These are phyloP conservation scores for Quercus lobata DNA, from an alignment of 331 rosid genomes.

Conservation along the genomic window DNA sequence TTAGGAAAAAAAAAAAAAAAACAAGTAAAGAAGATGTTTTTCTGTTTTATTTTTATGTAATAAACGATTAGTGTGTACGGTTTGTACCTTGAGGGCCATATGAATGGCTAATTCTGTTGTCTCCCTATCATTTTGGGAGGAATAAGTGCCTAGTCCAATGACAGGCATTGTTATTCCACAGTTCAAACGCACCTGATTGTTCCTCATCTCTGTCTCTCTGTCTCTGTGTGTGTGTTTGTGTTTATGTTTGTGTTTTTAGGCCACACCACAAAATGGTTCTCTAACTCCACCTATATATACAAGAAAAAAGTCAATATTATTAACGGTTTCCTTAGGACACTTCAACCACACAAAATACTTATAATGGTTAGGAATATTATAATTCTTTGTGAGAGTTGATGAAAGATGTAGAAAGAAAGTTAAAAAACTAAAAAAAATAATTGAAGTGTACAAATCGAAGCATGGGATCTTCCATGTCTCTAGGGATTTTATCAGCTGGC, in stretches of 20 bases:
- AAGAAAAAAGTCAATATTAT: constrained; percentile 20
- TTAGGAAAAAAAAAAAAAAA: not conserved
- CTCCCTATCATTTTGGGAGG: constrained; percentile 53
- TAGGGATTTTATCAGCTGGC: constrained; percentile 50
- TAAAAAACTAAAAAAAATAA: constrained; percentile 18
- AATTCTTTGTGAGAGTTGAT: constrained; percentile 5
- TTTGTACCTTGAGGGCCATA: constrained; percentile 68
- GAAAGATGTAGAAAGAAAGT: constrained; percentile 16
- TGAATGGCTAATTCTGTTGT: constrained; percentile 63
- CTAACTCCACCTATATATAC: constrained; percentile 34
- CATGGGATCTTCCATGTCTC: constrained; percentile 61
- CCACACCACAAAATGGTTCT: constrained; percentile 17
- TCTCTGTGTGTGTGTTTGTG: not conserved
- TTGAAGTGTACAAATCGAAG: constrained; percentile 45
- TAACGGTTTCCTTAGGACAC: constrained; percentile 2
- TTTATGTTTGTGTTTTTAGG: not conserved
- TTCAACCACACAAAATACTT: not conserved
- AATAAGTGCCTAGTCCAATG: constrained; percentile 82
- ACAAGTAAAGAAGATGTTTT: not conserved
- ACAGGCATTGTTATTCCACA: constrained; percentile 73
- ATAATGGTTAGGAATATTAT: not conserved
- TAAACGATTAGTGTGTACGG: not conserved
- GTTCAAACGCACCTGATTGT: constrained; percentile 57
- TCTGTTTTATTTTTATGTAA: not conserved
- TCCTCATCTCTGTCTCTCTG: constrained; percentile 29